These are phyloP conservation scores for Apiospora saccharicola DNA, from an alignment of 2,329 filamentous ascomycete species.

Conservation along the genomic window DNA sequence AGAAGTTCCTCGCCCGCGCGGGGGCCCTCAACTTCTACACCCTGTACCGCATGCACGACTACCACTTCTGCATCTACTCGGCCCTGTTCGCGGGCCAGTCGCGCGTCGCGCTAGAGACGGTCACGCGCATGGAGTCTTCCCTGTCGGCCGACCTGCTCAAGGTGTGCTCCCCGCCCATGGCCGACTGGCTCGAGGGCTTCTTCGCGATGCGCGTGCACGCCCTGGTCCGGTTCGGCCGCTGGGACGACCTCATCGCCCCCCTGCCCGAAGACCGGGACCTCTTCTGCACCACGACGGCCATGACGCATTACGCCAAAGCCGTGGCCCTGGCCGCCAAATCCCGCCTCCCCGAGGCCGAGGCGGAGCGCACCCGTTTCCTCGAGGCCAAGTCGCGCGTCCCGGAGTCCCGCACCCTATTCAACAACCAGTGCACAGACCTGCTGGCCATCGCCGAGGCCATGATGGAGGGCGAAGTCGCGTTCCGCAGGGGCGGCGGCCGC, in stretches of 20 bases:
- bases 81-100: constrained; percentile 80
- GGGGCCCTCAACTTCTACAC: constrained; percentile 75
- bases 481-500: constrained; percentile 63
- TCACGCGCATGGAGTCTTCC: constrained; percentile 63
- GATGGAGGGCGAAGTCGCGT: constrained; percentile 78
- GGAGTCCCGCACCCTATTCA: constrained; percentile 69
- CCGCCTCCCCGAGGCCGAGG: constrained; percentile 60
- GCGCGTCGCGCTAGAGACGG: constrained; percentile 67
- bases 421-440: constrained; percentile 70
- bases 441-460: constrained; percentile 70
- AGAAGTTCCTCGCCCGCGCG: constrained; percentile 63
- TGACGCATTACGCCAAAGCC: constrained; percentile 72
- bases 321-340: constrained; percentile 70
- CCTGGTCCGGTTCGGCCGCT: constrained; percentile 75
- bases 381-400: constrained; percentile 61
- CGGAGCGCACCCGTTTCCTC: constrained; percentile 58
- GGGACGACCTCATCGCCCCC: constrained; percentile 67
- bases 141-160: constrained; percentile 70
- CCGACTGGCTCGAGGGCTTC: constrained; percentile 80
- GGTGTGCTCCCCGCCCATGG: constrained; percentile 74
- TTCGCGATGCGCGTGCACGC: constrained; percentile 73
- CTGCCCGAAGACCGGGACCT: constrained; percentile 66
- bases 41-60: constrained; percentile 77
- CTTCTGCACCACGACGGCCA: constrained; percentile 74
- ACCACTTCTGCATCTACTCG: constrained; percentile 78